Percentiles rank a stretch among this genome's conserved stretches.
Evolutionary conservation across 1,284 basidiomycete genomes (phyloP).

Genomic region (Cutaneotrichosporon sp.): DNA sequence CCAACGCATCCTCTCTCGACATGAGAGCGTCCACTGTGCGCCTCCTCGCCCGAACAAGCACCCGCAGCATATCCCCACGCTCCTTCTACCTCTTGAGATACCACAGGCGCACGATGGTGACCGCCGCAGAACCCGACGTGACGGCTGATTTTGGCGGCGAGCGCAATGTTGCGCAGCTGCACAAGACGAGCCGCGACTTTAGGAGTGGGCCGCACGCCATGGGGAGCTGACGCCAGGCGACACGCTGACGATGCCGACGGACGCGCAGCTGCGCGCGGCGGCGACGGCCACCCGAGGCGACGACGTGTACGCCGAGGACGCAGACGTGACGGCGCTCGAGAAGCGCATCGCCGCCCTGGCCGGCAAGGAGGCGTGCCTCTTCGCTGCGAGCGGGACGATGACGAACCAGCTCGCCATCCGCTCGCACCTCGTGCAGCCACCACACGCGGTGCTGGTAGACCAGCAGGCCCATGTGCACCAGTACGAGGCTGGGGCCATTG

Average conservation of each 20-base stretch:
- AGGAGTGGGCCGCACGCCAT: conserved; percentile 43
- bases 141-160: conserved; percentile 46
- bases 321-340: conserved; percentile 68
- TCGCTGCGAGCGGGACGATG: conserved; percentile 85
- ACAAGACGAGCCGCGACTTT: conserved; percentile 51
- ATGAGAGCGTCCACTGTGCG: not conserved
- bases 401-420: conserved; percentile 83
- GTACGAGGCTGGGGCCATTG: conserved; percentile 75
- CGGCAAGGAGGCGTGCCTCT: conserved; percentile 75
- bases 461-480: conserved; percentile 74
- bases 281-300: conserved; percentile 58
- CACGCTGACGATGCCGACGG: conserved; percentile 58
- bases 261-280: conserved; percentile 57
- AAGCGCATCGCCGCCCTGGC: conserved; percentile 73
- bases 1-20: too few species aligned
- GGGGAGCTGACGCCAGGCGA: conserved; percentile 47
- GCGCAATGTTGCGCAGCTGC: conserved; percentile 47
- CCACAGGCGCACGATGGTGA: not conserved
- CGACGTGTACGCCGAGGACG: conserved; percentile 57
- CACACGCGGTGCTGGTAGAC: conserved; percentile 77
- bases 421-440: conserved; percentile 85
- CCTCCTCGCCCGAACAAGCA: not conserved
- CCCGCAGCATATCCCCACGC: not conserved
- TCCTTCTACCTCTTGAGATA: not conserved
- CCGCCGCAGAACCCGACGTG: conserved; percentile 23